Evolutionary conservation across 768 basidiomycete genomes (phyloP).

Genomic region (Calocera viscosa): DNA sequence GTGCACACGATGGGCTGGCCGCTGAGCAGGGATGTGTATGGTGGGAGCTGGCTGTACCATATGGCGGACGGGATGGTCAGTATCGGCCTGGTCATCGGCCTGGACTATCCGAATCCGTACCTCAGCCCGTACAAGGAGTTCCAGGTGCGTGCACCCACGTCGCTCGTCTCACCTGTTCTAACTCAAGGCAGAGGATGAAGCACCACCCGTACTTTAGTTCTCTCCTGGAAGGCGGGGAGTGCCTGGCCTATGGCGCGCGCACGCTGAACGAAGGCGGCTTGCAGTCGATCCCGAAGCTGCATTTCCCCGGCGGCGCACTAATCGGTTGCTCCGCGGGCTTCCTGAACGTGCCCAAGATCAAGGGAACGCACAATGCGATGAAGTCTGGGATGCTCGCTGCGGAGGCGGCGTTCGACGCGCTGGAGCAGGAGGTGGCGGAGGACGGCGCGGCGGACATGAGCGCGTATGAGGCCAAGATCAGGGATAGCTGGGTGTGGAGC

Average conservation of each 20-base stretch:
- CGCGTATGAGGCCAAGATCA: conserved; percentile 54
- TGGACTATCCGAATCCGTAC: conserved; percentile 92
- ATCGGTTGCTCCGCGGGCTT: conserved; percentile 95
- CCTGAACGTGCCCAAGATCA: conserved; percentile 94
- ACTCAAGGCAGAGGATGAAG: conserved; percentile 59
- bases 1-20: conserved; percentile 95
- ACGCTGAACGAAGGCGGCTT: conserved; percentile 86
- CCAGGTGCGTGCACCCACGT: conserved; percentile 45
- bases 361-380: conserved; percentile 98
- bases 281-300: conserved; percentile 73
- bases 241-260: conserved; percentile 84
- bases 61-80: conserved; percentile 86
- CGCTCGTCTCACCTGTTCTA: not conserved
- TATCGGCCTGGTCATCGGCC: conserved; percentile 79
- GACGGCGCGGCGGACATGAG: conserved; percentile 48
- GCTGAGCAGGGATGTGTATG: conserved; percentile 67
- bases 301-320: conserved; percentile 89
- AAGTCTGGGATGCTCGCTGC: conserved; percentile 97
- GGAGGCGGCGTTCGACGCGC: conserved; percentile 62
- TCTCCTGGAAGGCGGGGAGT: conserved; percentile 62
- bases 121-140: conserved; percentile 85
- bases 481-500: conserved; percentile 67
- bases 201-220: conserved; percentile 84
- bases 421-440: conserved; percentile 26
- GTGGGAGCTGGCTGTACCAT: conserved; percentile 91